These are phyloP conservation scores for Hyphopichia wangnamkhiaoensis DNA, from an alignment of 1,139 yeast species.

Conservation along the genomic window DNA sequence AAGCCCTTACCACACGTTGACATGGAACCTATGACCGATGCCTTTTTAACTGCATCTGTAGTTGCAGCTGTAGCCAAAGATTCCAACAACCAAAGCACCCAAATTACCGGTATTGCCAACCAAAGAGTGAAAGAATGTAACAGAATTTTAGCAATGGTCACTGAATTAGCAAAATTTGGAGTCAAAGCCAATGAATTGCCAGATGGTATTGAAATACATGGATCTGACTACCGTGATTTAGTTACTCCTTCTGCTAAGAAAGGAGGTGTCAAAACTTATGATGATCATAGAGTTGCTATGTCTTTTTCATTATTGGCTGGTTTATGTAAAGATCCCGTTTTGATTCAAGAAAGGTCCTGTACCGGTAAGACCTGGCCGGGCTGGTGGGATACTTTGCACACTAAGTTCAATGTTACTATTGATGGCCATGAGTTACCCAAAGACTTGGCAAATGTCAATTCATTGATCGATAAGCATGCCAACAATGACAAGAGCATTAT, in stretches of 20 bases:
- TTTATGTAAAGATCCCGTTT: slow-evolving; percentile 54
- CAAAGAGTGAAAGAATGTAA: slow-evolving; percentile 98
- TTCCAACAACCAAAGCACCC: slow-evolving; percentile 56
- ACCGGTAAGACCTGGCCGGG: slow-evolving; percentile 99
- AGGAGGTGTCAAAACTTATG: slow-evolving; percentile 73
- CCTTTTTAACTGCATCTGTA: slow-evolving; percentile 93
- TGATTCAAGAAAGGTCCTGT: slow-evolving; percentile 83
- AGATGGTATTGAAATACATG: slow-evolving; percentile 89
- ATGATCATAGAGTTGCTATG: slow-evolving; percentile 99
- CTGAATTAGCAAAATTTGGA: slow-evolving; percentile 86
- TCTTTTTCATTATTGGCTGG: slow-evolving; percentile 85
- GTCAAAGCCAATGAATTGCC: slow-evolving; percentile 80
- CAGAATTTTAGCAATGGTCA: slow-evolving; percentile 92
- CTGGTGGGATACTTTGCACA: slow-evolving; percentile 95
- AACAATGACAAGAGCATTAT: slow-evolving; percentile 63
- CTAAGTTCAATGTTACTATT: slow-evolving; percentile 61
- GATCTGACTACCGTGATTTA: slow-evolving; percentile 51
- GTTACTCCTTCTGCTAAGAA: slow-evolving; percentile 47
- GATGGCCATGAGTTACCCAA: slow-evolving; percentile 64
- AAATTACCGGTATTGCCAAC: slow-evolving; percentile 93
- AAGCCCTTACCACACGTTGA: slow-evolving; percentile 76
- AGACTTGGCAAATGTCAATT: slow-evolving; percentile 17
- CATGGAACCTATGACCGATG: slow-evolving; percentile 99
- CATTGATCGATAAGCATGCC: slow-evolving; percentile 12
- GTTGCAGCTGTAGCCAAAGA: slow-evolving; percentile 84